These are phyloP conservation scores for Xylaria sp. DNA, from an alignment of 2,329 filamentous ascomycete genomes.

Conservation along the genomic window DNA sequence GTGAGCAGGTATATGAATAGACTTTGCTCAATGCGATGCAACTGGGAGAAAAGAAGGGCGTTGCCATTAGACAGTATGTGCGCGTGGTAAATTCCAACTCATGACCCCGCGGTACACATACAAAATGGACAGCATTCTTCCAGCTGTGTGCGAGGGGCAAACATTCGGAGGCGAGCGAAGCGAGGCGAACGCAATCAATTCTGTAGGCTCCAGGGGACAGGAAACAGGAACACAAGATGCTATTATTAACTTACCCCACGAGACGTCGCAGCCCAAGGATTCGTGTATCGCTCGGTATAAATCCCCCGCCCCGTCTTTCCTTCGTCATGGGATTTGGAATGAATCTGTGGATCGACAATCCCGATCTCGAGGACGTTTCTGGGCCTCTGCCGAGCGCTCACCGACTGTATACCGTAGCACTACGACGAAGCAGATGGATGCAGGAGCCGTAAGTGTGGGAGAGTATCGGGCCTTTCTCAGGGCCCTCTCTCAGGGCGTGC, in stretches of 20 bases:
- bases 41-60: conserved; percentile 12
- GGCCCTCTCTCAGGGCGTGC: conserved; percentile 29
- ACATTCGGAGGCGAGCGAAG: conserved; percentile 13
- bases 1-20: not conserved
- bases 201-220: not conserved
- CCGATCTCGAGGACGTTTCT: conserved; percentile 17
- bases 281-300: conserved; percentile 16
- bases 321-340: conserved; percentile 20
- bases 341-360: conserved; percentile 19
- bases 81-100: conserved; percentile 15
- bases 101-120: conserved; percentile 14
- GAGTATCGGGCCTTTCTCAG: conserved; percentile 34
- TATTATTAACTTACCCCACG: conserved; percentile 31
- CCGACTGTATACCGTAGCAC: conserved; percentile 7
- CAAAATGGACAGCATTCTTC: conserved; percentile 13
- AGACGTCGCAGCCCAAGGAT: conserved; percentile 5
- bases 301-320: conserved; percentile 1
- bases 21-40: conserved; percentile 12
- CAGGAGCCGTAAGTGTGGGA: conserved; percentile 25
- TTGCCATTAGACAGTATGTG: conserved; percentile 13
- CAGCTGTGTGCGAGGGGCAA: conserved; percentile 11
- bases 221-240: conserved; percentile 7
- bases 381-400: conserved; percentile 23
- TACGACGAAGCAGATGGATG: conserved; percentile 19
- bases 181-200: not conserved